Conservation (phyloP, 768 basidiomycete genomes). For the Leccinellum luteum region DNA sequence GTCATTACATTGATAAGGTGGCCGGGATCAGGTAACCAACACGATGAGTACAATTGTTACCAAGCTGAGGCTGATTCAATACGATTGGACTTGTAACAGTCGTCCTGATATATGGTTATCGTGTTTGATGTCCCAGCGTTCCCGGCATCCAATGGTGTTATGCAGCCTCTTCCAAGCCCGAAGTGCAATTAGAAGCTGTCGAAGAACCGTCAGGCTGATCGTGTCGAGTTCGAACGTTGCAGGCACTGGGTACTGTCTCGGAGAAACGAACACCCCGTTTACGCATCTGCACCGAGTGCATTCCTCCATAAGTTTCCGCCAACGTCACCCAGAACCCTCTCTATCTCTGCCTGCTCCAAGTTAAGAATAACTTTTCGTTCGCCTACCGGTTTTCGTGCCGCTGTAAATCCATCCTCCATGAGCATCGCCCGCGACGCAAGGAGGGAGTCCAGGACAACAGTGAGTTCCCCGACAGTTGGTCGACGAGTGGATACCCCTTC, state of each 20-base stretch:
- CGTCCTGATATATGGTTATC: background rate
- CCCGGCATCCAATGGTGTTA: background rate
- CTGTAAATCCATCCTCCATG: constrained; percentile 59
- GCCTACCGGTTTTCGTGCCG: constrained; percentile 51
- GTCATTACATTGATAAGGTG: background rate
- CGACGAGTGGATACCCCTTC: constrained; percentile 55
- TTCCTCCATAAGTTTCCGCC: constrained; percentile 71
- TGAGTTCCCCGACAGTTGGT: constrained; percentile 63
- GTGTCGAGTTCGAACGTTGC: background rate
- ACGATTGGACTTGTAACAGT: background rate
- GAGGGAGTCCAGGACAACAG: constrained; percentile 70
- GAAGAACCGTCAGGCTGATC: background rate
- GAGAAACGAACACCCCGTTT: background rate
- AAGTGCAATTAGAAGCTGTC: background rate
- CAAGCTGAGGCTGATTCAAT: background rate
- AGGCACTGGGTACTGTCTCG: background rate
- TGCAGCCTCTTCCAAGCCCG: background rate
- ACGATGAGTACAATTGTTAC: background rate
- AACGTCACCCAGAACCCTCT: constrained; percentile 79
- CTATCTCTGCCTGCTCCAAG: constrained; percentile 80
- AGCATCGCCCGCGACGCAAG: constrained; percentile 75
- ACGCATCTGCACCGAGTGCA: constrained; percentile 28
- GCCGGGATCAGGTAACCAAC: background rate
- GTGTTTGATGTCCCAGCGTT: background rate
- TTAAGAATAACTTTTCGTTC: constrained; percentile 80